Percentiles rank a stretch among this genome's conserved stretches.
Conservation (phyloP, 2,329 filamentous ascomycete genomes). For the Monilinia fructigena region DNA sequence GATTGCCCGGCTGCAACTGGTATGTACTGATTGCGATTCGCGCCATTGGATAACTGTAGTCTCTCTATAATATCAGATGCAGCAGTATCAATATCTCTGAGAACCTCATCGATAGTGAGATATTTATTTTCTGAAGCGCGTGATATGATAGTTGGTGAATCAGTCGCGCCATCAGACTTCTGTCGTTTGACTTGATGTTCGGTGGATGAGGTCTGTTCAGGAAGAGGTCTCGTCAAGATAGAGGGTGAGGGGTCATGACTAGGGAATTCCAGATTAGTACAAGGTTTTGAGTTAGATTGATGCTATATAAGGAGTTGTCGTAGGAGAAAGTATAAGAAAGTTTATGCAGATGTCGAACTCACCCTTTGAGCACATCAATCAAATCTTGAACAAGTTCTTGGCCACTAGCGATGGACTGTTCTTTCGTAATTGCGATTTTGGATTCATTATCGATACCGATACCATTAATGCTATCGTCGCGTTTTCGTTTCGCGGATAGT, state of each 20-base stretch:
- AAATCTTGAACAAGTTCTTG: slow-evolving; percentile 45
- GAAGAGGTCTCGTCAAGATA: slow-evolving; percentile 55
- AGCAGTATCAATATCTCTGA: slow-evolving; percentile 54
- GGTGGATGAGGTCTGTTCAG: slow-evolving; percentile 45
- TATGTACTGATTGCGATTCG: slow-evolving; percentile 32
- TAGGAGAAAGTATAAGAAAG: not conserved
- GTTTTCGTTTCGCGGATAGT: slow-evolving; percentile 56
- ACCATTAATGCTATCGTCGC: slow-evolving; percentile 49
- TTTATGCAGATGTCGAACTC: slow-evolving; percentile 32
- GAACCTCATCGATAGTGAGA: slow-evolving; percentile 62
- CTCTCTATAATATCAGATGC: slow-evolving; percentile 51
- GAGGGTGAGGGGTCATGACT: slow-evolving; percentile 57
- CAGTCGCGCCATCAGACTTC: slow-evolving; percentile 50
- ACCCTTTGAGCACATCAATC: slow-evolving; percentile 47
- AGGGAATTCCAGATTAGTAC: slow-evolving; percentile 32
- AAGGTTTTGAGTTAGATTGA: slow-evolving; percentile 19
- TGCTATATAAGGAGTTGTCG: slow-evolving; percentile 18
- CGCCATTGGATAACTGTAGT: slow-evolving; percentile 43
- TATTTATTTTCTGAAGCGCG: slow-evolving; percentile 49
- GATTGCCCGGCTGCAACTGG: slow-evolving; percentile 30
- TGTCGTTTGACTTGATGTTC: slow-evolving; percentile 61
- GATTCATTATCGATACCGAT: slow-evolving; percentile 25
- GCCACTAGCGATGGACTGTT: slow-evolving; percentile 37
- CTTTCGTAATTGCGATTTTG: slow-evolving; percentile 27
- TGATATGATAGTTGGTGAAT: slow-evolving; percentile 45